Evolutionary conservation across 106 monocot genomes (phyloP).

Genomic region (Vanilla planifolia): DNA sequence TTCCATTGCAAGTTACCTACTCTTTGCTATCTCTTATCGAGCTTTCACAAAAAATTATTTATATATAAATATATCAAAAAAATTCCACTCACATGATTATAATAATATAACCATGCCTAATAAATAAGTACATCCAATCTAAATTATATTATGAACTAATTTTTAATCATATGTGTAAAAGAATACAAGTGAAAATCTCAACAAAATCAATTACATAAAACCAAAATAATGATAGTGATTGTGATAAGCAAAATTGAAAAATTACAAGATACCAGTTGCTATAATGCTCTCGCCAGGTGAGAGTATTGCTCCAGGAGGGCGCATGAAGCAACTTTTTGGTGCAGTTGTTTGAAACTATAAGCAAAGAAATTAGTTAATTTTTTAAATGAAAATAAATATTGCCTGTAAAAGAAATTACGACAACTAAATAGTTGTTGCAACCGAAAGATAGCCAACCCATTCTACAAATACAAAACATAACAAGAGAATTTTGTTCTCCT

Average conservation of each 20-base stretch:
- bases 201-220: constrained; percentile 1
- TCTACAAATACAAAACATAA: not conserved
- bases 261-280: constrained; percentile 26
- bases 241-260: not conserved
- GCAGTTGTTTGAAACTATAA: constrained; percentile 44
- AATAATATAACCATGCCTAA: too few species aligned
- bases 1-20: too few species aligned
- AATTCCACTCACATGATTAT: too few species aligned
- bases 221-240: not conserved
- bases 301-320: constrained; percentile 37
- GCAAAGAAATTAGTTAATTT: not conserved
- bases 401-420: too few species aligned
- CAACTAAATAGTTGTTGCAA: not conserved
- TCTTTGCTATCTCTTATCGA: too few species aligned
- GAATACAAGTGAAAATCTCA: too few species aligned
- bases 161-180: too few species aligned
- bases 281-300: constrained; percentile 37
- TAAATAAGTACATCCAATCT: too few species aligned
- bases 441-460: not conserved
- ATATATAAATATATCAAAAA: too few species aligned
- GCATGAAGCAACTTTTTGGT: constrained; percentile 53
- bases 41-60: too few species aligned
- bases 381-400: too few species aligned
- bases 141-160: too few species aligned
- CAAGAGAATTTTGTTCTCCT: not conserved